phyloP scores from a whole-genome alignment of 106 monocot species.

The Platanthera guangdongensis region DNA sequence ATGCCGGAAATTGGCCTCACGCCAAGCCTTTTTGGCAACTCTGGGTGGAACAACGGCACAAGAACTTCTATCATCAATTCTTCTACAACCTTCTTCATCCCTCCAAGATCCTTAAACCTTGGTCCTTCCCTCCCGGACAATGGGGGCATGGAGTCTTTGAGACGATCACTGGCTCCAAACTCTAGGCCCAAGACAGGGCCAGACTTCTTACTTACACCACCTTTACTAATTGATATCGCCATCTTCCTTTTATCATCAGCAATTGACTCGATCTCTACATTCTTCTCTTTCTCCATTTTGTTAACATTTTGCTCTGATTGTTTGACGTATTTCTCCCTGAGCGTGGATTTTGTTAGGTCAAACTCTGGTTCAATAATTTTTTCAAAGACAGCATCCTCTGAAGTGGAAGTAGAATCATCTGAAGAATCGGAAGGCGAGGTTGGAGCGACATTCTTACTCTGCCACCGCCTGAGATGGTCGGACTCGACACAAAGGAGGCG shows the following conservation, averaged over 20 bases:
- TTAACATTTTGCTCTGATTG: background rate
- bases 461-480: constrained; percentile 19
- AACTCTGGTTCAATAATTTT: constrained; percentile 40
- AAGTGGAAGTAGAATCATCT: constrained; percentile 18
- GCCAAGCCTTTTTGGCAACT: constrained; percentile 52
- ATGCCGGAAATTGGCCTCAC: constrained; percentile 74
- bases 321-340: constrained; percentile 47
- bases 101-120: constrained; percentile 77
- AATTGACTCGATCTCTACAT: constrained; percentile 49
- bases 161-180: background rate
- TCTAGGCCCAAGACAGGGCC: background rate
- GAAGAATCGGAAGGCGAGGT: constrained; percentile 12
- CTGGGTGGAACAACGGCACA: constrained; percentile 67
- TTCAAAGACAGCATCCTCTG: constrained; percentile 39
- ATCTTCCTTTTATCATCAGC: constrained; percentile 19
- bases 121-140: constrained; percentile 28
- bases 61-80: constrained; percentile 80
- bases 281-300: constrained; percentile 14
- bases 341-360: constrained; percentile 58
- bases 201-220: constrained; percentile 7
- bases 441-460: background rate
- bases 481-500: constrained; percentile 22
- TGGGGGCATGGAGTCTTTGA: background rate
- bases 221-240: background rate
- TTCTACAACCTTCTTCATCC: constrained; percentile 59